Base-by-base conservation (phyloP, 73 alveolate species). In the Durusdinium trenchii region DNA sequence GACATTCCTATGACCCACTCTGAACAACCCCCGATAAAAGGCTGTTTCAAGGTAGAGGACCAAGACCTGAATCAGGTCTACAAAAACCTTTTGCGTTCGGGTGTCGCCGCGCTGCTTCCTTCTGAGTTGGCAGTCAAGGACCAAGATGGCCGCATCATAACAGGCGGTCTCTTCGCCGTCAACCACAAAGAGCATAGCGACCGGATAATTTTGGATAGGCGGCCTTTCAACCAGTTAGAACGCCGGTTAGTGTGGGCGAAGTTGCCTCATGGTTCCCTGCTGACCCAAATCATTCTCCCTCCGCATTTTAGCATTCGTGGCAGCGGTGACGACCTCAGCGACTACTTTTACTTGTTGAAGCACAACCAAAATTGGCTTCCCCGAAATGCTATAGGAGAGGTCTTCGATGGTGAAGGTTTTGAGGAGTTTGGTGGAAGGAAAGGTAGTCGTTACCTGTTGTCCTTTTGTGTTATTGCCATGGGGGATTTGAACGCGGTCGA, bases 201-300 rank as follows among this genome's bases (percentile, higher is more conserved):
- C 36, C 64, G 94, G 43, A 14, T 84, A 32, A 84, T 84, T 57
- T 32, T 57, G 1, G 94, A 84, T 6, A 30, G 94, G 5, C 60
- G 94, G 10, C 94, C 94, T 42, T 23, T 36, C 38, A 84, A 84
- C 52, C 51, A 52, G 40, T 32, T 57, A 0, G 94, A 84, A 6
- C n/a, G 48, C 3, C n/a, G 94, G 32, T 36, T 84, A 38, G 47
- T 57, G 0, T 52, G 76, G 79, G 94, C 94, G 0, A 16, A 14
- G 2, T 36, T 51, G 43, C 94, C 94, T 9, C 94, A 84, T 35
- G 94, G 94, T 1, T 57, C 79, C 9, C 28, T 84, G 52, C 26
- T 84, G 23, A 84, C 94, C 57, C 94, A 84, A 38, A 40, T 84
- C 28, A 40, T 84, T 14, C n/a, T 84, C 42, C 94, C 69, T 10